Conservation (phyloP, 2,329 filamentous ascomycete genomes). For the Exophiala sideris region DNA sequence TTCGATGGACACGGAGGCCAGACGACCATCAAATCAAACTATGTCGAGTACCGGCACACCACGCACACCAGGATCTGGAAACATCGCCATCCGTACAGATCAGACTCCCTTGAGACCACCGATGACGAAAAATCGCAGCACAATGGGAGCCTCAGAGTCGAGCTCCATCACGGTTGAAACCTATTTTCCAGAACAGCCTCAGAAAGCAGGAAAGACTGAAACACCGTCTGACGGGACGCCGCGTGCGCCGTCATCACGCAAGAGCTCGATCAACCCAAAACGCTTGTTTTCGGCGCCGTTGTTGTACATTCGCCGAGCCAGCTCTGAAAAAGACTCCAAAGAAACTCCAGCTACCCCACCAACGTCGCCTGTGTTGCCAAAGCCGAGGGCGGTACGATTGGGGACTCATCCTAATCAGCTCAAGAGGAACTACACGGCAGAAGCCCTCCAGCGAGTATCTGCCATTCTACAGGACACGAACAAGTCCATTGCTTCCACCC, state of each 20-base stretch:
- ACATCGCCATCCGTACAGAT: conserved; percentile 15
- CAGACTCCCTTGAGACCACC: conserved; percentile 17
- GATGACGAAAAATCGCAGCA: not conserved
- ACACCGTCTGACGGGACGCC: not conserved
- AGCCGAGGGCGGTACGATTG: not conserved
- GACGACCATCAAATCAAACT: conserved; percentile 1
- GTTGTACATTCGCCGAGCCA: conserved; percentile 8
- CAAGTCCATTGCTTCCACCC: not conserved
- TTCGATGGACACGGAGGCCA: conserved; percentile 1
- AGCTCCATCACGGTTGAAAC: conserved; percentile 19
- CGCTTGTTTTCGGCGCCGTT: conserved; percentile 21
- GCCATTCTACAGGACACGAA: conserved; percentile 20
- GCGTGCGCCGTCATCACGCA: conserved; percentile 5
- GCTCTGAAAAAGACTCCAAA: not conserved
- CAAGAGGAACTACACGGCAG: conserved; percentile 21
- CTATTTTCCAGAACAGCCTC: conserved; percentile 9
- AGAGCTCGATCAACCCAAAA: conserved; percentile 17
- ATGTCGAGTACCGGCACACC: not conserved
- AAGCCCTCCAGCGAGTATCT: conserved; percentile 19
- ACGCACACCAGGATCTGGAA: not conserved
- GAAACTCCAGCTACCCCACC: not conserved
- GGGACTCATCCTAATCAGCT: conserved; percentile 19
- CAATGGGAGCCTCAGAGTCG: not conserved
- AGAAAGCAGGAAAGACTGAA: not conserved
- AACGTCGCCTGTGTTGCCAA: not conserved